phyloP scores from a whole-genome alignment of 2,329 filamentous ascomycete genomes.

The Paraphoma sp. region DNA sequence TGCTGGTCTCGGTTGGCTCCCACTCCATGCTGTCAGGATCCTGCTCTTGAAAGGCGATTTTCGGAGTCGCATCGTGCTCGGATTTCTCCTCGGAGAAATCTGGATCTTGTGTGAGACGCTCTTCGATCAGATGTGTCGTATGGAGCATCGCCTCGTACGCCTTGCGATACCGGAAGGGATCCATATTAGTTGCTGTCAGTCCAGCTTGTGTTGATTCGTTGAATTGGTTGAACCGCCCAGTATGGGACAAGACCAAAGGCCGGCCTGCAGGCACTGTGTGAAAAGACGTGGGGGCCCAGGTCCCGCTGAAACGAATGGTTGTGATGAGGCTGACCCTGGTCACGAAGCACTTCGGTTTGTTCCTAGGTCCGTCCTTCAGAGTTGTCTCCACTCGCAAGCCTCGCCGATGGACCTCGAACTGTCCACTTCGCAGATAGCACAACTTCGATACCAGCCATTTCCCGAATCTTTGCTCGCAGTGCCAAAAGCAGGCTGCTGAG shows the following conservation, averaged over 20 bases:
- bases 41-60: conserved; percentile 28
- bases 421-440: conserved; percentile 7
- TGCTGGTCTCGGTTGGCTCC: conserved; percentile 41
- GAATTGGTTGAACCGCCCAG: not conserved
- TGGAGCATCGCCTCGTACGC: conserved; percentile 48
- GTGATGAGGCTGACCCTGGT: not conserved
- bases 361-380: conserved; percentile 4
- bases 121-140: conserved; percentile 41
- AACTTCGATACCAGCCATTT: conserved; percentile 26
- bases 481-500: conserved; percentile 16
- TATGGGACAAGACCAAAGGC: not conserved
- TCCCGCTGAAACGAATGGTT: conserved; percentile 9
- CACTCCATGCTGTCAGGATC: conserved; percentile 49
- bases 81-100: conserved; percentile 9
- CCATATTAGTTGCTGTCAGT: conserved; percentile 38
- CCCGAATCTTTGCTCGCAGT: conserved; percentile 14
- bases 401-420: conserved; percentile 15
- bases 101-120: conserved; percentile 33
- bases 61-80: conserved; percentile 12
- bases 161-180: conserved; percentile 45
- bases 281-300: conserved; percentile 12
- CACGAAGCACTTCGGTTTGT: not conserved
- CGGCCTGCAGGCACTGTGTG: conserved; percentile 6
- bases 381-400: conserved; percentile 1
- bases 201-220: not conserved